Percentiles rank a stretch among this genome's conserved stretches.
These are phyloP conservation scores for Scopulariopsis brevicaulis DNA, from an alignment of 2,329 filamentous ascomycete species.

Conservation along the genomic window DNA sequence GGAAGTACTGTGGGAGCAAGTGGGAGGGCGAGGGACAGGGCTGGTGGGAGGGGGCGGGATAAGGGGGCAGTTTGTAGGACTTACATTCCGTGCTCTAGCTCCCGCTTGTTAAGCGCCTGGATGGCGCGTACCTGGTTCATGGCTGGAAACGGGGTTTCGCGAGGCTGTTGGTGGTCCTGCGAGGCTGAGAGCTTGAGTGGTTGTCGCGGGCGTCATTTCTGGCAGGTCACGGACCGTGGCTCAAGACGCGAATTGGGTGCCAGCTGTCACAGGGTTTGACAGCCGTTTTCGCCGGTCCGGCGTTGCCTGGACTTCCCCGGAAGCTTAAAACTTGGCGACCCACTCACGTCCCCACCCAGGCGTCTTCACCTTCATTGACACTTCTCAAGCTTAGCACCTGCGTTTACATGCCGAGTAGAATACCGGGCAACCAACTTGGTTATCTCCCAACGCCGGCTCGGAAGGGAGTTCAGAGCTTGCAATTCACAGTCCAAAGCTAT, in stretches of 20 bases:
- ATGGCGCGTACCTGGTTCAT: slow-evolving; percentile 97
- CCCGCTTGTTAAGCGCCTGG: slow-evolving; percentile 83
- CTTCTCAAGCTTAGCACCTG: too few relatives aligned
- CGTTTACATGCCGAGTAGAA: too few relatives aligned
- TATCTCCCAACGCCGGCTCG: too few relatives aligned
- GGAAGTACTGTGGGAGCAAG: background rate
- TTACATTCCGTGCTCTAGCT: slow-evolving; percentile 79
- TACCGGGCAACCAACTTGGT: too few relatives aligned
- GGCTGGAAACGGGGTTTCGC: background rate
- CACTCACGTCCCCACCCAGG: too few relatives aligned
- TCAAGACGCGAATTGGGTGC: background rate
- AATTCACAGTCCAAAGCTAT: too few relatives aligned
- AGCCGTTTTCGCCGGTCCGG: too few relatives aligned
- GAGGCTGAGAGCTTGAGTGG: background rate
- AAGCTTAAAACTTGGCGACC: too few relatives aligned
- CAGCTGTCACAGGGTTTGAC: background rate
- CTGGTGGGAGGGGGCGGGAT: background rate
- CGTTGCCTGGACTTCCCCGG: too few relatives aligned
- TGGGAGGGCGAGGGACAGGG: too few relatives aligned
- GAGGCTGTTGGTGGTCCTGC: background rate
- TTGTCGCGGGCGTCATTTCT: background rate
- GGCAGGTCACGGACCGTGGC: background rate
- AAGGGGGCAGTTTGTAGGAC: slow-evolving; percentile 17
- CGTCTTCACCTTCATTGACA: too few relatives aligned
- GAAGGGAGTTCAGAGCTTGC: too few relatives aligned